Conservation (phyloP, 768 basidiomycete genomes). For the Scleroderma citrinum region DNA sequence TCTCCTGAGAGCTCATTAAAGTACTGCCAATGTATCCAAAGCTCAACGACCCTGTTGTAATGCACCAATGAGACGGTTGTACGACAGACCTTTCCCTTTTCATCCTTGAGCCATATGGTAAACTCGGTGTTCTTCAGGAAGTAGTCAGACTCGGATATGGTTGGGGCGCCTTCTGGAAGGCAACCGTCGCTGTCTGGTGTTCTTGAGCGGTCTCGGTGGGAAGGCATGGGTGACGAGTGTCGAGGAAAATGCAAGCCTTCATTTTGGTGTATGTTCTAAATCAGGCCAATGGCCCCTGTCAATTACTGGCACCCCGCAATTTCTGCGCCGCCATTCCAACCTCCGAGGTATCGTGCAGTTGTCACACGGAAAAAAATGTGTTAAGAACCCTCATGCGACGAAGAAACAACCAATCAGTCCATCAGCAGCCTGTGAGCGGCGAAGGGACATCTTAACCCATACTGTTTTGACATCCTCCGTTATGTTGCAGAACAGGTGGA, state of each 20-base stretch:
- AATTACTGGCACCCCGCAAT: too few relatives aligned
- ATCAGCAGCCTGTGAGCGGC: too few relatives aligned
- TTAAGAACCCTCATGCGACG: too few relatives aligned
- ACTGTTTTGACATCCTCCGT: too few relatives aligned
- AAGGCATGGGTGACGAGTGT: background rate
- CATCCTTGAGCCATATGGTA: constrained; percentile 78
- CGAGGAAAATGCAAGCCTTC: background rate
- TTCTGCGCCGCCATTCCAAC: too few relatives aligned
- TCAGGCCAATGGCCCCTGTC: background rate
- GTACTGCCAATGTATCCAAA: constrained; percentile 45
- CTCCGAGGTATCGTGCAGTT: too few relatives aligned
- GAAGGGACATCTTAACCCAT: too few relatives aligned
- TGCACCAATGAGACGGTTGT: background rate
- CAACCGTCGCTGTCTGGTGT: constrained; percentile 28
- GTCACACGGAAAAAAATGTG: too few relatives aligned
- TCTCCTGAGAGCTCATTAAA: constrained; percentile 84
- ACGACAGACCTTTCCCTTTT: constrained; percentile 47
- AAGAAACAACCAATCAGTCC: too few relatives aligned
- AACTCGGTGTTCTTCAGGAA: constrained; percentile 88
- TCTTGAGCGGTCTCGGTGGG: background rate
- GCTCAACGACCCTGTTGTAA: constrained; percentile 1
- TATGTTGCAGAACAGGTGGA: too few relatives aligned
- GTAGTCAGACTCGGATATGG: constrained; percentile 80
- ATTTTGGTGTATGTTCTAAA: background rate
- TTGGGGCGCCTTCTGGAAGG: constrained; percentile 51